Conservation (phyloP, 2,329 filamentous ascomycete genomes). For the Nemania sp. region DNA sequence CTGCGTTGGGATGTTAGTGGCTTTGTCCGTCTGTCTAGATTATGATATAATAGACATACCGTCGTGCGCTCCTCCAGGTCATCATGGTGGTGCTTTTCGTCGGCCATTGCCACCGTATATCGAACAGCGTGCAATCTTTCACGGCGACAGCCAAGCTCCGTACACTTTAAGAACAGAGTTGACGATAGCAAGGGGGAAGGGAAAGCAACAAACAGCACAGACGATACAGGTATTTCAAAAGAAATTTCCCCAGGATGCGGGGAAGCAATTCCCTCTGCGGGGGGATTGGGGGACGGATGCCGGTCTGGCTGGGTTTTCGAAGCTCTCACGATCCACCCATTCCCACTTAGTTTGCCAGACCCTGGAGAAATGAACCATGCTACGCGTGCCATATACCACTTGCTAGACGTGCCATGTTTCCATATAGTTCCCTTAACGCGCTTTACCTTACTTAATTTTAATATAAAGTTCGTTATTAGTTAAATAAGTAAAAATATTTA, state of each 20-base stretch:
- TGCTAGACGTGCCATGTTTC: no score
- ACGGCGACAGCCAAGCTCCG: not conserved
- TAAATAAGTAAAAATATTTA: no score
- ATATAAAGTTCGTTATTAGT: no score
- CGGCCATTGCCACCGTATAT: no score
- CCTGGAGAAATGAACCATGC: not conserved
- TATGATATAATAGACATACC: slow-evolving; percentile 11
- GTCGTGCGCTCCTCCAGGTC: slow-evolving; percentile 22
- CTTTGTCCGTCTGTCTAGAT: no score
- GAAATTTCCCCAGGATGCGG: slow-evolving; percentile 9
- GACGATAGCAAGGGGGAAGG: no score
- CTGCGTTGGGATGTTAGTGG: slow-evolving; percentile 22
- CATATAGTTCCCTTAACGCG: no score
- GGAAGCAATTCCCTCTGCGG: slow-evolving; percentile 1
- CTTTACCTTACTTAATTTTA: no score
- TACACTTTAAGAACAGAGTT: no score
- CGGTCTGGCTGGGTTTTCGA: slow-evolving; percentile 16
- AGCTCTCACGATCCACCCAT: slow-evolving; percentile 19
- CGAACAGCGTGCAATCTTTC: no score
- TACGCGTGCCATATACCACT: no score
- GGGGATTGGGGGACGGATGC: not conserved
- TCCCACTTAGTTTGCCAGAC: slow-evolving; percentile 1
- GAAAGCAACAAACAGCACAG: no score
- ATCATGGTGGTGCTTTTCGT: slow-evolving; percentile 7
- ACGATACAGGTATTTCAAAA: not conserved